Base-by-base conservation (phyloP, 176 grass and related monocot species). In the Oryza punctata region DNA sequence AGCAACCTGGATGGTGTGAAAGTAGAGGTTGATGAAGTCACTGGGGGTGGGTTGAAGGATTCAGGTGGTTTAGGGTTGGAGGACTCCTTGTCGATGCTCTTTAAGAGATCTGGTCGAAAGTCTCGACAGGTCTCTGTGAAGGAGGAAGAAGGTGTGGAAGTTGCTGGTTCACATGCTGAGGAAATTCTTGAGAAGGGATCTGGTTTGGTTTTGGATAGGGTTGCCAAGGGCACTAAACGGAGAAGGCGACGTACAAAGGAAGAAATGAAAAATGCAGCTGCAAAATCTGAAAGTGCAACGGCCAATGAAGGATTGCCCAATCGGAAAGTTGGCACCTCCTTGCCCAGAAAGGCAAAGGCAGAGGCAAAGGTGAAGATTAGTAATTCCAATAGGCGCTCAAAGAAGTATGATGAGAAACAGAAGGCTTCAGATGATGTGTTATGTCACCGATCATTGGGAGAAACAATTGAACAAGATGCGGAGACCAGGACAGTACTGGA, bases 21-120 rank as follows among this genome's bases (percentile, higher is more conserved):
- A 47, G 45, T 46, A 47, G 59, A 38, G 60, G 46, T 13, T 29
- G 78, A 54, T 40, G 64, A 72, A 63, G 35, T 43, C 57, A 10
- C 13, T 75, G 59, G 59, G 74, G 65, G 67, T 52, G 84, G 12
- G 59, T 80, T 86, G n/a, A 33, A 65, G 4, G 50, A 19, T 82
- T 80, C 89, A 52, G 84, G 86, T 18, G 85, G 93, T 91, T 30
- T 91, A 59, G 81, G 84, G 46, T 77, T 92, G 63, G 69, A 90
- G 75, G 89, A 99, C 65, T 96, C 91, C 32, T 82, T 96, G 61
- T 96, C 78, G 0, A 33, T 63, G 45, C 78, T 99, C 64, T 82
- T 99, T 71, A 90, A 83, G 67, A 93, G 47, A 88, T 38, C 89
- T 72, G 43, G 80, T 30, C 81, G 75, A 50, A 86, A 83, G 23